Evolutionary conservation across 345 rosid species (phyloP).

Genomic region (Eucalyptus sideroxylon): DNA sequence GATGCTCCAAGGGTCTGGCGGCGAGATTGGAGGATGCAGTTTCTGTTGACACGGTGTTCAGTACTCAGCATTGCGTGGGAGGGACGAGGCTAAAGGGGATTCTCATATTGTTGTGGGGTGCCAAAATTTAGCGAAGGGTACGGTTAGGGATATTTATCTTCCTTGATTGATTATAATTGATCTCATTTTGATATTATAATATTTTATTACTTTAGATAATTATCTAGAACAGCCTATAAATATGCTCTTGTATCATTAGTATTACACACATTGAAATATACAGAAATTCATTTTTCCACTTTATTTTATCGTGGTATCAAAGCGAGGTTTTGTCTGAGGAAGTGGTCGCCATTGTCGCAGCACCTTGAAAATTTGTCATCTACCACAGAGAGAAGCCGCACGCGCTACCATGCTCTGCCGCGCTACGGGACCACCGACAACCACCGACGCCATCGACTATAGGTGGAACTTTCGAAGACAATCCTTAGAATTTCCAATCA

Average conservation of each 20-base stretch:
- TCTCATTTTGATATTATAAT: too few species aligned
- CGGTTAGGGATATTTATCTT: not conserved
- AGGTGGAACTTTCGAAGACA: not conserved
- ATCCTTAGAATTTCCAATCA: not conserved
- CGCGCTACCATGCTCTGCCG: accelerated
- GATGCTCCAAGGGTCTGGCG: slow-evolving; percentile 11
- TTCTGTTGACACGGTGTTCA: not conserved
- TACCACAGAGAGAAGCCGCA: not conserved
- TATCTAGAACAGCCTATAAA: not conserved
- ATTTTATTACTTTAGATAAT: not conserved
- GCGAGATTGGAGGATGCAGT: not conserved
- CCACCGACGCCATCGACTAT: not conserved
- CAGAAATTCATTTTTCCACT: not conserved
- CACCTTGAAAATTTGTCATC: too few species aligned
- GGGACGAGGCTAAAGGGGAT: not conserved
- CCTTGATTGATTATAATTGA: too few species aligned
- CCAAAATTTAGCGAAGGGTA: not conserved
- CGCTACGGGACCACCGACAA: accelerated
- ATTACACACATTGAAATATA: not conserved
- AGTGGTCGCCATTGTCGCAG: not conserved
- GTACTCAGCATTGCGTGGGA: not conserved
- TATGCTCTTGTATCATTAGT: not conserved
- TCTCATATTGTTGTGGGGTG: not conserved
- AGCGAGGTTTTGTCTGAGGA: not conserved
- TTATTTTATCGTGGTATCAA: not conserved